Percentiles rank a stretch among this genome's conserved stretches.
Evolutionary conservation across 176 grass and related monocot genomes (phyloP).

Genomic region (Ensete ventricosum): DNA sequence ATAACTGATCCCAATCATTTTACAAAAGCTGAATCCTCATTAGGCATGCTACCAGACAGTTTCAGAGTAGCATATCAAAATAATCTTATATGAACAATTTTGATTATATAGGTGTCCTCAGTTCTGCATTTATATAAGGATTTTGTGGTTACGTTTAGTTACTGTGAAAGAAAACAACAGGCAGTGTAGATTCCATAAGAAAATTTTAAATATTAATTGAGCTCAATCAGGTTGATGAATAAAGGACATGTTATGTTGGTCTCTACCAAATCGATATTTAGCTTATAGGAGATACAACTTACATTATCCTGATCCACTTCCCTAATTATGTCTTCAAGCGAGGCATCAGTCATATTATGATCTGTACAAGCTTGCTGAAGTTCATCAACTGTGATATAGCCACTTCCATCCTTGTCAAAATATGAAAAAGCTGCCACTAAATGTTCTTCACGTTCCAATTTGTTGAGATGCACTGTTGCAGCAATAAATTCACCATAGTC

Average conservation of each 20-base stretch:
- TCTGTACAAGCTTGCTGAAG: constrained; percentile 89
- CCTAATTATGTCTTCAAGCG: constrained; percentile 86
- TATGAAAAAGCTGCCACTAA: constrained; percentile 86
- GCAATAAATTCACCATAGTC: constrained; percentile 97
- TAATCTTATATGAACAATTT: neutral
- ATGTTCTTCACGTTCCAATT: constrained; percentile 89
- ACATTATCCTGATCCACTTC: constrained; percentile 96
- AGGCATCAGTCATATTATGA: constrained; percentile 94
- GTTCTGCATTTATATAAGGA: neutral
- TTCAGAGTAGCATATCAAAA: too few relatives aligned
- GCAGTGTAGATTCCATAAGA: too few relatives aligned
- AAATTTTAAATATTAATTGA: too few relatives aligned
- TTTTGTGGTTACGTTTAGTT: neutral
- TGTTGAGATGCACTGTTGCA: constrained; percentile 96
- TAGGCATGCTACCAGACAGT: neutral
- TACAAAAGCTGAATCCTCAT: neutral
- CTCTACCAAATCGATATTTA: constrained; percentile 7
- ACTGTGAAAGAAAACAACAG: neutral
- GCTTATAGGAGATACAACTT: constrained; percentile 21
- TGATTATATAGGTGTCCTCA: neutral
- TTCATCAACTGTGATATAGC: constrained; percentile 93
- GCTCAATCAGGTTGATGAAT: neutral
- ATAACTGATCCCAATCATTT: neutral
- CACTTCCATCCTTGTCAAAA: constrained; percentile 95
- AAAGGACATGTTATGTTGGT: constrained; percentile 13